Evolutionary conservation across 306 rosid genomes (phyloP), one percentile per base, ranked within the genome.

Genomic region (Abrus pulchellus): DNA sequence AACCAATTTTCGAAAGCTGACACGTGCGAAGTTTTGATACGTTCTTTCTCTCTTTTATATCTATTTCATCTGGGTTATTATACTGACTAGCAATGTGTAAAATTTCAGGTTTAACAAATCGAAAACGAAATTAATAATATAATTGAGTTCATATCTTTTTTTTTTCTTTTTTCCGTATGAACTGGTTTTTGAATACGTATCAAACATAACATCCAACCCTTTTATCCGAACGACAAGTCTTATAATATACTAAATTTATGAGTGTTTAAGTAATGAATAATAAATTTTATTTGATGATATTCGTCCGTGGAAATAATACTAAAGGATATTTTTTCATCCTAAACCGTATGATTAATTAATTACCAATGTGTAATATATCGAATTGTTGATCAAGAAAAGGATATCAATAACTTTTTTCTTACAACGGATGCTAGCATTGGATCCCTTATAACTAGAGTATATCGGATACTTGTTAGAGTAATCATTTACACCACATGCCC

Each of bases 381-480:
- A 20, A 20, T 20, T 20, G 20, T 20, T 20, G 20, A 20, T 20
- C 20, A 20, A 72, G 64, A 72, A 72, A 72, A 20, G 44, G 64
- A 20, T 27, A 36, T 72, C 34, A 72, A 34, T 36, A 14, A 14
- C 11, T 2, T 54, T 55, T 47, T 36, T 63, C 10, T 30, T 33
- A 14, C 71, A 30, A 6, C 12, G 49, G 47, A 33, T 75, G 65
- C 40, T 69, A 71, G 79, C 86, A 75, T 79, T 70, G 89, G 86
- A 83, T 79, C 74, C 86, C 68, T 69, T 36, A 32, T 43, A 47
- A 13, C 2, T 52, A 13, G 7, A 52, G 7, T 52, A 13, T 34
- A 41, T 1, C 20, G 34, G 53, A 54, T 52, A n/a, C 48, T 33
- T 8, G 79, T 30, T 32, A 32, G 48, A 50, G 74, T 29, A 20